phyloP scores from a whole-genome alignment of 164 flowering plant species.

The Kingdonia uniflora region DNA sequence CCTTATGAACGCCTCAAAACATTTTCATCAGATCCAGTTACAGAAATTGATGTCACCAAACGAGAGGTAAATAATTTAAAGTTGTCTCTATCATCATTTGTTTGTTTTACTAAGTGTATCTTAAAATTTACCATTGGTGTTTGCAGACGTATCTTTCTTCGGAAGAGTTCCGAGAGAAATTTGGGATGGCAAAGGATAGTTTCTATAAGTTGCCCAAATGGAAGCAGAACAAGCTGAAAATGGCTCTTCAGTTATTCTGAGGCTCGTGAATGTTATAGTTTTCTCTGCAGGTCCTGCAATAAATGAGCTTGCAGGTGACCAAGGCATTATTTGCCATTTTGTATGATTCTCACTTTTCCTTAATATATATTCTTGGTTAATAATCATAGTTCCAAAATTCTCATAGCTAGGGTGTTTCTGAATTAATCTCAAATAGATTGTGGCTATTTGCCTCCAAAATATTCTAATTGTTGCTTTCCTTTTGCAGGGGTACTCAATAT shows the following conservation, averaged over 20 bases:
- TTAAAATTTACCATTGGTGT: constrained; percentile 8
- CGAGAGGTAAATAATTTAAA: constrained; percentile 54
- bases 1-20: constrained; percentile 85
- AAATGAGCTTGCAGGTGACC: constrained; percentile 24
- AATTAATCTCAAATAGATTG: too few relatives aligned
- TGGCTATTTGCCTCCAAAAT: too few relatives aligned
- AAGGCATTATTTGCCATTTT: constrained; percentile 21
- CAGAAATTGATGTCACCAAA: constrained; percentile 87
- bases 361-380: not conserved
- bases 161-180: constrained; percentile 80
- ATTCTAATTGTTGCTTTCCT: constrained; percentile 10
- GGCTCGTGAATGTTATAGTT: constrained; percentile 5
- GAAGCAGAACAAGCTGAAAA: constrained; percentile 96
- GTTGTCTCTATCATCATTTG: too few relatives aligned
- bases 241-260: constrained; percentile 85
- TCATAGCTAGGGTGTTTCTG: too few relatives aligned
- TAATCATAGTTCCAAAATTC: too few relatives aligned
- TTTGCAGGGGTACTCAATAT: constrained; percentile 22
- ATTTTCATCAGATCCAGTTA: constrained; percentile 54
- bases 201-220: constrained; percentile 93
- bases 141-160: constrained; percentile 79
- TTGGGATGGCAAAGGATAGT: constrained; percentile 75
- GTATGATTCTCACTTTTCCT: constrained; percentile 15
- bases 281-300: constrained; percentile 21
- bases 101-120: not conserved